These are phyloP conservation scores for Boletus tomentosulus DNA, from an alignment of 768 basidiomycete genomes.

Conservation along the genomic window DNA sequence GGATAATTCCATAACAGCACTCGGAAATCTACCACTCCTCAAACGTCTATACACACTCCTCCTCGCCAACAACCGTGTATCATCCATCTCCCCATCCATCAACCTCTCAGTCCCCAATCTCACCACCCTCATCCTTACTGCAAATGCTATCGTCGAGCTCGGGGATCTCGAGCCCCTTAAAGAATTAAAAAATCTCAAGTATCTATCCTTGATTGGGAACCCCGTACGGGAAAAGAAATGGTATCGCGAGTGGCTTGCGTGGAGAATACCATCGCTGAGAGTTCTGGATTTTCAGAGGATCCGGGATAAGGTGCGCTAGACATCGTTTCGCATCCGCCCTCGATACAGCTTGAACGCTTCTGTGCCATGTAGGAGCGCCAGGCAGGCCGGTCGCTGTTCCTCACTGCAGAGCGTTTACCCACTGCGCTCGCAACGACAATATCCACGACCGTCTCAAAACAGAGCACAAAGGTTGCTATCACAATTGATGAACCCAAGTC, in stretches of 20 bases:
- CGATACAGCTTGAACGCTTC: conserved; percentile 27
- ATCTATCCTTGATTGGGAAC: conserved; percentile 73
- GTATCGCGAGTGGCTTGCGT: conserved; percentile 96
- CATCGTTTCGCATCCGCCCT: conserved; percentile 19
- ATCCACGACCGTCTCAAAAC: conserved; percentile 66
- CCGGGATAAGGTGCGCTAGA: conserved; percentile 81
- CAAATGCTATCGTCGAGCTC: conserved; percentile 74
- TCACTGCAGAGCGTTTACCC: conserved; percentile 72
- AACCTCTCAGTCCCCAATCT: conserved; percentile 83
- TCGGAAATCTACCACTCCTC: conserved; percentile 84
- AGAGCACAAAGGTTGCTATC: conserved; percentile 55
- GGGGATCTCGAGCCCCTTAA: conserved; percentile 84
- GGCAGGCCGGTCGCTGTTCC: conserved; percentile 68
- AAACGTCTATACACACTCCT: conserved; percentile 81
- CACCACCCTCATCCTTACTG: conserved; percentile 75
- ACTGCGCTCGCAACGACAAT: conserved; percentile 79
- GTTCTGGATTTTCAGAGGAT: conserved; percentile 95
- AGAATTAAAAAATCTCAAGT: conserved; percentile 69
- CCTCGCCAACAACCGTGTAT: conserved; percentile 87
- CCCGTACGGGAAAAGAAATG: conserved; percentile 89
- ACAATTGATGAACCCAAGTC: conserved; percentile 79
- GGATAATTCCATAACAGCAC: conserved; percentile 78
- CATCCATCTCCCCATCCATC: conserved; percentile 76
- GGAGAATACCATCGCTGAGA: conserved; percentile 81
- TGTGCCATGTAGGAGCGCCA: conserved; percentile 64